Evolutionary conservation across 1,139 yeast species (phyloP), one percentile per base, ranked within the genome.

Genomic region (Scheffersomyces segobiensis): DNA sequence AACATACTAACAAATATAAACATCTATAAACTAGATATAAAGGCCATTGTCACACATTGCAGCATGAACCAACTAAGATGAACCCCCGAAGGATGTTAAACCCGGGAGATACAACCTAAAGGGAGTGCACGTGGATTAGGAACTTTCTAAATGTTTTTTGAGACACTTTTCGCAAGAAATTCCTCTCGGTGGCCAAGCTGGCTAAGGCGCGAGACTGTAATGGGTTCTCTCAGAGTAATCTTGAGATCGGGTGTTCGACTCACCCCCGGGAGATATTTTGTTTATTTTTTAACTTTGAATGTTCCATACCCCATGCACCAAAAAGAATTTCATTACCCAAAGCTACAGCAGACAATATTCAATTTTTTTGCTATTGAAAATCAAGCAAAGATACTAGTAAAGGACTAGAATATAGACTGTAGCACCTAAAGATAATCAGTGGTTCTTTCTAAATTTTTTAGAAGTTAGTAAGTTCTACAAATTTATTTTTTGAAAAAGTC

Each of bases 181-280:
- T 58, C 70, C 89, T 86, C 89, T 78, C 81, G 88, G 87, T 86
- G 85, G 89, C 89, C 87, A 83, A 86, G 89, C 84, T 86, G 89
- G 89, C 82, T 85, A 86, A 85, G 87, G 89, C 89, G 89, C 87
- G 87, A 86, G 90, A 85, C 90, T 86, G 90, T 86, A 86, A 86
- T 79, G 77, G 79, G 70, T 65, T 62, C 6, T 61, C 67, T 67
- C 71, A 72, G 68, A 74, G 86, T 76, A 67, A 86, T 85, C 89
- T 85, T 84, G 87, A 84, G 88, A 85, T 84, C 89, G 88, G 87
- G 89, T 81, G 89, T 86, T 86, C 89, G 88, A 86, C 82, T 85
- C 89, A 81, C 89, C 86, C 88, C 86, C 87, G 84, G 86, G 89
- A 85, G 89, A 86, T 63, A 71, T 72, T 71, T 74, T 77, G 84